Conservation (phyloP, 805 yeast species). For the Blastobotrys robertii region DNA sequence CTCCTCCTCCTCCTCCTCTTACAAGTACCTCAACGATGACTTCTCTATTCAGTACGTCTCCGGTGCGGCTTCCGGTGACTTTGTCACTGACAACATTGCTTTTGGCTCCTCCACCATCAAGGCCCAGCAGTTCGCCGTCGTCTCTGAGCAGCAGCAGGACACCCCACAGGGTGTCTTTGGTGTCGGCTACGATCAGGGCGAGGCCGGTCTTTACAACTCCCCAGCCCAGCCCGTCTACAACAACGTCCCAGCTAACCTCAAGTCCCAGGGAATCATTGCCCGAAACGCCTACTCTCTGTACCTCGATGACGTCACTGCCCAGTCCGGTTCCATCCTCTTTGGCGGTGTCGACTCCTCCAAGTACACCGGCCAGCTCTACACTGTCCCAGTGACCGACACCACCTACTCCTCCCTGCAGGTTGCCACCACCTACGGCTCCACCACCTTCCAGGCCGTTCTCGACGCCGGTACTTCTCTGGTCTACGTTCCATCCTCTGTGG, state of each 20-base stretch:
- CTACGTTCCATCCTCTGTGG: constrained; percentile 5
- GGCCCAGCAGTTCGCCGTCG: constrained; percentile 10
- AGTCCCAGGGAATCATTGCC: constrained; percentile 43
- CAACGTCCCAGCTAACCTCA: constrained; percentile 52
- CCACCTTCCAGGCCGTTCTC: constrained; percentile 20
- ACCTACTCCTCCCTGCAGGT: constrained; percentile 8
- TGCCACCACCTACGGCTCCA: constrained; percentile 27
- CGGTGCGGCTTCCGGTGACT: constrained; percentile 35
- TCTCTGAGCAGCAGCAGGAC: constrained; percentile 4
- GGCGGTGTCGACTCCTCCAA: constrained; percentile 40
- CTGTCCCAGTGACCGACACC: too few species aligned
- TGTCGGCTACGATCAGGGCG: constrained; percentile 19
- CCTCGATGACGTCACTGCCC: constrained; percentile 32
- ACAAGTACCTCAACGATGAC: constrained; percentile 13
- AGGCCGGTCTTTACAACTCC: constrained; percentile 17
- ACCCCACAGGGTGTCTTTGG: constrained; percentile 30
- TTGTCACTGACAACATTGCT: constrained; percentile 51
- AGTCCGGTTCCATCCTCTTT: constrained; percentile 27
- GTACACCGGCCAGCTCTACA: constrained; percentile 16
- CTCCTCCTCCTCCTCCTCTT: constrained; percentile 16
- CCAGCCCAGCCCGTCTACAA: constrained; percentile 29
- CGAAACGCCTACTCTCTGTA: constrained; percentile 52
- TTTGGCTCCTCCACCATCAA: constrained; percentile 39
- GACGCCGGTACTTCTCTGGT: constrained; percentile 14
- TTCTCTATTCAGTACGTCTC: constrained; percentile 28